Evolutionary conservation across 805 yeast species (phyloP).

Genomic region (Peterozyma toletana): DNA sequence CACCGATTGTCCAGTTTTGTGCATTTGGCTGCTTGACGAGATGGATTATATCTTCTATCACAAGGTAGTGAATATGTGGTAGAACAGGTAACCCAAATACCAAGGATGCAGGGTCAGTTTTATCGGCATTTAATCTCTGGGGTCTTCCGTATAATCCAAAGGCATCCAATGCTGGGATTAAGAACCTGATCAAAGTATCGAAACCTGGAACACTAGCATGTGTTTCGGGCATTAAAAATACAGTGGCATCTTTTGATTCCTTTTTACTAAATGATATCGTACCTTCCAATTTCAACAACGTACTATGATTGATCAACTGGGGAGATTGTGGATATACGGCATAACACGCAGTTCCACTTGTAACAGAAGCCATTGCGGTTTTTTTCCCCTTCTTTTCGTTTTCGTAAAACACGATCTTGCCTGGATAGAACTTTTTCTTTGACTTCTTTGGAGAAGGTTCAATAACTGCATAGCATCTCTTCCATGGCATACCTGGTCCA

Average conservation of each 20-base stretch:
- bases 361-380: constrained; percentile 72
- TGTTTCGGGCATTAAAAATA: constrained; percentile 77
- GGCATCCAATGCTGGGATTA: constrained; percentile 69
- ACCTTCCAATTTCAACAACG: constrained; percentile 88
- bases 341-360: constrained; percentile 61
- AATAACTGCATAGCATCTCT: constrained; percentile 84
- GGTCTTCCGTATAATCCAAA: constrained; percentile 83
- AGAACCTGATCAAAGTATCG: constrained; percentile 77
- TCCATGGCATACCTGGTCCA: constrained; percentile 98
- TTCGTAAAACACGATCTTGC: constrained; percentile 75
- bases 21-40: constrained; percentile 26
- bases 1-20: constrained; percentile 44
- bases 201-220: constrained; percentile 80
- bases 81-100: constrained; percentile 79
- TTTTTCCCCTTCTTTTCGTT: constrained; percentile 70
- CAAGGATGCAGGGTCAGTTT: constrained; percentile 54
- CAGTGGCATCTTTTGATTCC: constrained; percentile 48
- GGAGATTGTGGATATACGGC: constrained; percentile 92
- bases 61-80: constrained; percentile 69
- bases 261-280: constrained; percentile 52
- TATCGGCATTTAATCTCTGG: constrained; percentile 64
- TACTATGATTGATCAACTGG: constrained; percentile 73
- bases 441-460: constrained; percentile 54
- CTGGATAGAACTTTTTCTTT: constrained; percentile 40
- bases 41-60: constrained; percentile 49